Percentiles rank a stretch among this genome's conserved stretches.
Evolutionary conservation across 352 stramenopile genomes (phyloP).

Genomic region (Globisporangium uncinulatum): DNA sequence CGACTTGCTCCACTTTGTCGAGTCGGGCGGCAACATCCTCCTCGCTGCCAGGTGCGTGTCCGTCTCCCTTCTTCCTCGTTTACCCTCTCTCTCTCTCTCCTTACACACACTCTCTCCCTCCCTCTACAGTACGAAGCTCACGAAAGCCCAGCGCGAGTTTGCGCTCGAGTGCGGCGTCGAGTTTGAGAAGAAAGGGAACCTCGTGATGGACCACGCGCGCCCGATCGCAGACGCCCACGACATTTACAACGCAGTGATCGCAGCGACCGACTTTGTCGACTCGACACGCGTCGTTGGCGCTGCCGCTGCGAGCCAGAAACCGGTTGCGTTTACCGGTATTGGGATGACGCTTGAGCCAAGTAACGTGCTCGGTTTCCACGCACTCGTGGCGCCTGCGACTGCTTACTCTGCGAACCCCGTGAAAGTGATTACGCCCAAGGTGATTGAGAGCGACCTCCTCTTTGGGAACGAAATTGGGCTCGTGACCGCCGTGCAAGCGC

Average conservation of each 20-base stretch:
- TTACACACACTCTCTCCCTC: not conserved
- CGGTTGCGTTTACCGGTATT: slow-evolving; percentile 74
- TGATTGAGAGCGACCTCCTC: slow-evolving; percentile 54
- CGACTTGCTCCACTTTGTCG: slow-evolving; percentile 80
- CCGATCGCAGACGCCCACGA: slow-evolving; percentile 46
- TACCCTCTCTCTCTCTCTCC: not conserved
- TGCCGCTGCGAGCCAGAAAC: slow-evolving; percentile 48
- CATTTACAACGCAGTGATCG: slow-evolving; percentile 77
- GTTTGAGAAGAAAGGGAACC: slow-evolving; percentile 83
- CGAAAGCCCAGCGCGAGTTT: slow-evolving; percentile 81
- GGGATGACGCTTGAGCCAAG: slow-evolving; percentile 76
- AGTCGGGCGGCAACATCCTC: slow-evolving; percentile 82
- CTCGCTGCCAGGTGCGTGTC: slow-evolving; percentile 38
- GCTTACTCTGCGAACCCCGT: slow-evolving; percentile 80
- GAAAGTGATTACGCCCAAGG: slow-evolving; percentile 61
- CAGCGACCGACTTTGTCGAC: slow-evolving; percentile 61
- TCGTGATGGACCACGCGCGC: slow-evolving; percentile 86
- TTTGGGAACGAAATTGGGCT: slow-evolving; percentile 76
- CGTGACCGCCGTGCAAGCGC: slow-evolving; percentile 81
- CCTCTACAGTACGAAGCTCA: slow-evolving; percentile 47
- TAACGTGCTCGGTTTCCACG: slow-evolving; percentile 81
- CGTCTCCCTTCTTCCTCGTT: not conserved
- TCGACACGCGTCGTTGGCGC: slow-evolving; percentile 57
- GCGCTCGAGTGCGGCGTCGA: slow-evolving; percentile 84
- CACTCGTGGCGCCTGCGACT: slow-evolving; percentile 66